These are phyloP conservation scores for Barnettozyma botsteinii DNA, from an alignment of 805 yeast species.

Conservation along the genomic window DNA sequence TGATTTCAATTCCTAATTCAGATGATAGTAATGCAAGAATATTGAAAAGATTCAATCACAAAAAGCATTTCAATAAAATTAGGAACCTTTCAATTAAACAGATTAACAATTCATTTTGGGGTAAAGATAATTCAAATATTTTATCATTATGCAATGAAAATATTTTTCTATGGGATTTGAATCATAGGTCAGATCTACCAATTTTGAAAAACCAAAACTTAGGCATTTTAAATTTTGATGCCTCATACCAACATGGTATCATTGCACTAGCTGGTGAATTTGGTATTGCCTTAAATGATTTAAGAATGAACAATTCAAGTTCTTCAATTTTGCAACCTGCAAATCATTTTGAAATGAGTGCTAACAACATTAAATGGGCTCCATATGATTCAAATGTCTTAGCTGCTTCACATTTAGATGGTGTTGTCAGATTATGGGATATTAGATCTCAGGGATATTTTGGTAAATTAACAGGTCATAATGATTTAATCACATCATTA, in stretches of 20 bases:
- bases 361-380: slow-evolving; percentile 57
- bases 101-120: slow-evolving; percentile 23
- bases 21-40: slow-evolving; percentile 60
- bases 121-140: slow-evolving; percentile 28
- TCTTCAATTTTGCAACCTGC: slow-evolving; percentile 40
- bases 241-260: slow-evolving; percentile 43
- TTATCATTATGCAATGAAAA: slow-evolving; percentile 62
- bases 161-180: slow-evolving; percentile 70
- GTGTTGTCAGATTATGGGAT: slow-evolving; percentile 67
- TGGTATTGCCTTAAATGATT: slow-evolving; percentile 71
- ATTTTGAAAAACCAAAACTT: slow-evolving; percentile 43
- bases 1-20: slow-evolving; percentile 61
- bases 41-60: slow-evolving; percentile 72
- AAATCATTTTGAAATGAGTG: slow-evolving; percentile 20
- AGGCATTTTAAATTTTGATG: slow-evolving; percentile 48
- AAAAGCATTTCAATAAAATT: slow-evolving; percentile 44
- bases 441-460: slow-evolving; percentile 52
- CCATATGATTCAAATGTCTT: slow-evolving; percentile 51
- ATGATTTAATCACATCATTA: slow-evolving; percentile 46
- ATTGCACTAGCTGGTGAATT: slow-evolving; percentile 62
- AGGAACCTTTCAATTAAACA: slow-evolving; percentile 15
- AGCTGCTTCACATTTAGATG: slow-evolving; percentile 58
- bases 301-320: slow-evolving; percentile 36
- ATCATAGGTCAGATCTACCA: slow-evolving; percentile 54
- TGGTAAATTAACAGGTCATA: slow-evolving; percentile 50